Percentiles rank a stretch among this genome's conserved stretches.
These are phyloP conservation scores for Flaveria linearis DNA, from an alignment of 129 eudicot genomes.

Conservation along the genomic window DNA sequence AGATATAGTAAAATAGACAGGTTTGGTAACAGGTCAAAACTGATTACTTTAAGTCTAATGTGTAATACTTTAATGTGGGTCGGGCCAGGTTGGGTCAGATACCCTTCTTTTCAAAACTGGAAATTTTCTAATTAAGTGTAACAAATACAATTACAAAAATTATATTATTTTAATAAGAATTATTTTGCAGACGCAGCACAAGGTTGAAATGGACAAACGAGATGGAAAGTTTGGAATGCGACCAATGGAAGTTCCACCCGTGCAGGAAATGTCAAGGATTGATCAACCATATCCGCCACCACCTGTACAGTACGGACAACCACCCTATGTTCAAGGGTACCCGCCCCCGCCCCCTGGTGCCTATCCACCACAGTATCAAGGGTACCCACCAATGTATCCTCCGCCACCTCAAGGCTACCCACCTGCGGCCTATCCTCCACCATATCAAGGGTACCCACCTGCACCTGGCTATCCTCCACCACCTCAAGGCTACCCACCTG, in stretches of 20 bases:
- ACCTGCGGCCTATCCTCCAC: constrained; percentile 26
- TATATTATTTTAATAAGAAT: neutral
- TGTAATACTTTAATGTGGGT: neutral
- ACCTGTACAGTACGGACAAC: constrained; percentile 26
- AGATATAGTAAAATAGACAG: neutral
- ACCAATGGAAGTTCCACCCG: constrained; percentile 74
- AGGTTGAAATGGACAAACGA: constrained; percentile 95
- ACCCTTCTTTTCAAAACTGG: neutral
- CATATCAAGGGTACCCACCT: constrained; percentile 36
- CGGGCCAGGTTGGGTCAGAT: neutral
- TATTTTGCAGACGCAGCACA: constrained; percentile 83
- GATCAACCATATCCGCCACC: constrained; percentile 66
- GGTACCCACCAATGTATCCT: constrained; percentile 48
- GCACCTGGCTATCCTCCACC: constrained; percentile 19
- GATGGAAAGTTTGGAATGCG: constrained; percentile 77
- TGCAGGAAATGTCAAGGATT: constrained; percentile 85
- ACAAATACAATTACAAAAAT: neutral
- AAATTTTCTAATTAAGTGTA: neutral
- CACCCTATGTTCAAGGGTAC: constrained; percentile 46
- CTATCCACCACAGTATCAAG: constrained; percentile 42
- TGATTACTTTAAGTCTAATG: neutral
- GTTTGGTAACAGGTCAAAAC: constrained; percentile 2
- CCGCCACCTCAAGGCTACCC: constrained; percentile 41
- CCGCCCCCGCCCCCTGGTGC: constrained; percentile 25
- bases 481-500: constrained; percentile 28